Evolutionary conservation across 2,329 filamentous ascomycete genomes (phyloP), one percentile per base, ranked within the genome.

Genomic region (Cordyceps farinosa): DNA sequence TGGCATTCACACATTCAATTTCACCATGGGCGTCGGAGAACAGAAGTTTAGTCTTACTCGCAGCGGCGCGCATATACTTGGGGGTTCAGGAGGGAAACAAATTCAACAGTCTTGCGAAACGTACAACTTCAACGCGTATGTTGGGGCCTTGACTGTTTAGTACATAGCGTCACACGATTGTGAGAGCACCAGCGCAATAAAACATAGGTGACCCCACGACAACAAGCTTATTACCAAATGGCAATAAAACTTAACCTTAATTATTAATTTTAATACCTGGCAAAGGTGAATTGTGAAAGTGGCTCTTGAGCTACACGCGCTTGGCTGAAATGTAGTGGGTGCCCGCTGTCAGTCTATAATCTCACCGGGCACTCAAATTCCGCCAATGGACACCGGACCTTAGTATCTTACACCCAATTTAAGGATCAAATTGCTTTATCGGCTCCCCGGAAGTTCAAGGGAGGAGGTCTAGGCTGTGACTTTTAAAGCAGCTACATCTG

Each of bases 111-210:
- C 62, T 17, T 68, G 67, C 61, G 44, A 52, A 47, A 65, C 60
- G 1, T 68, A 63, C 54, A 68, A 68, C 56, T 69, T 64, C 44
- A 68, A 69, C 58, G 65, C 67, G 15, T 69, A 68, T 22, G 67
- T 68, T 2, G 50, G 32, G 17, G 50, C 50, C 22, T 36, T 36
- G 4, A n/a, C 30, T 52, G 50, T 17, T 1, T 34, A 34, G 48
- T 27, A 13, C 22, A 6, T 13, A 29, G 6, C 30, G 22, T 22
- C 3, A 3, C 22, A 29, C 17, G 29, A 29, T 7, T 50, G 9
- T 34, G 22, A 34, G 34, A 9, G 5, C 34, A 34, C 34, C 34
- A 34, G 34, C 34, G 34, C 34, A 34, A 34, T 27, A 47, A 47
- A 22, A 22, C 22, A 22, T 22, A 22, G 22, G 22, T 22, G 22